These are phyloP conservation scores for Candida hispaniensis DNA, from an alignment of 805 yeast species.

Conservation along the genomic window DNA sequence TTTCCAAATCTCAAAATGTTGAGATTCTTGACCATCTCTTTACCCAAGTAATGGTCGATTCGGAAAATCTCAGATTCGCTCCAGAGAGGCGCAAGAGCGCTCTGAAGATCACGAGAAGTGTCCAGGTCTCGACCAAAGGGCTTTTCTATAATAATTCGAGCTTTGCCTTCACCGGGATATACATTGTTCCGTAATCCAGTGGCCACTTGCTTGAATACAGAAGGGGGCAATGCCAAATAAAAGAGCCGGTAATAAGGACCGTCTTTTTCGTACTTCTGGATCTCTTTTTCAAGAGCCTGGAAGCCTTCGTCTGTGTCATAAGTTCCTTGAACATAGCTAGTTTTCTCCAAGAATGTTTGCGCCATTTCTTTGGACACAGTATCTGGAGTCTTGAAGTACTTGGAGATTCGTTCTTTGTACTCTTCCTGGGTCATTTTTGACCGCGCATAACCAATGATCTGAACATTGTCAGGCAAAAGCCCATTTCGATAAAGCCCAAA, in stretches of 20 bases:
- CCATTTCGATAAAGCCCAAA: slow-evolving; percentile 52
- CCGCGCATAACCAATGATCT: slow-evolving; percentile 88
- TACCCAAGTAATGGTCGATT: slow-evolving; percentile 95
- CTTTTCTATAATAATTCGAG: slow-evolving; percentile 86
- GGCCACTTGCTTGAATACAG: slow-evolving; percentile 75
- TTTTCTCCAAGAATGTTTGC: slow-evolving; percentile 54
- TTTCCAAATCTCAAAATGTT: slow-evolving; percentile 85
- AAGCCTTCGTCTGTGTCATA: slow-evolving; percentile 79
- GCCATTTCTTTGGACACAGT: slow-evolving; percentile 32
- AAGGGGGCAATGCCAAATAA: slow-evolving; percentile 92
- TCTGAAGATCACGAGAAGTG: slow-evolving; percentile 67
- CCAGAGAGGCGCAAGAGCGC: slow-evolving; percentile 72
- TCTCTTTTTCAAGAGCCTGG: slow-evolving; percentile 40
- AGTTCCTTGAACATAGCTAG: slow-evolving; percentile 63
- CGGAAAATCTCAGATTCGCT: slow-evolving; percentile 85
- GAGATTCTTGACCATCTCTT: slow-evolving; percentile 94
- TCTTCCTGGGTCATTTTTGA: slow-evolving; percentile 60
- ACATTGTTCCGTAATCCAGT: slow-evolving; percentile 54
- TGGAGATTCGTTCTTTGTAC: slow-evolving; percentile 53
- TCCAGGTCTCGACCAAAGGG: slow-evolving; percentile 92
- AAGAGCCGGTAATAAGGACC: slow-evolving; percentile 65
- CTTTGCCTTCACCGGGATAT: slow-evolving; percentile 55
- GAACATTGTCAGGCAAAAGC: slow-evolving; percentile 54
- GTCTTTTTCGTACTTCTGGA: slow-evolving; percentile 50
- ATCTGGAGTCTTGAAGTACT: slow-evolving; percentile 47